Base-by-base conservation (phyloP, 192 early-diverging fungal genomes). In the Jimgerdemannia flammicorona region DNA sequence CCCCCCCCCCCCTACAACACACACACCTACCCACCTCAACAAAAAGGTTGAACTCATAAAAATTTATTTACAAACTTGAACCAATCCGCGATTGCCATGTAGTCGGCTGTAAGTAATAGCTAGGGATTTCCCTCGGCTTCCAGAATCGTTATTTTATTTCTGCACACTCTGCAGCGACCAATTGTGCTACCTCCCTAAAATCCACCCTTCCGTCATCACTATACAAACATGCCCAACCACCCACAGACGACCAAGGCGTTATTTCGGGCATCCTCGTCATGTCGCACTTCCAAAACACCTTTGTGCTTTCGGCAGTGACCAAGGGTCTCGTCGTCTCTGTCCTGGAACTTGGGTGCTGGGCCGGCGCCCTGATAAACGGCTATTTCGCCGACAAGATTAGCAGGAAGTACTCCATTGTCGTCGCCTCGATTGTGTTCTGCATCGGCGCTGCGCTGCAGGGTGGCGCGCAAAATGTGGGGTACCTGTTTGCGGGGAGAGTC, bases 321-420 rank as follows among this genome's bases (percentile, higher is more conserved):
- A 81, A 74, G 44, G 80, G 77, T 41, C 75, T 81, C 40, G 74
- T 90, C 14, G 84, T 85, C 2, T 84, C 90, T 3, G 83, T 89
- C 54, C 82, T 93, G 3, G 85, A 85, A 3, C 80, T 91, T 10
- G 91, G 91, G 43, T 88, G 86, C 70, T 92, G 89, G 73, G 77
- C 88, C 44, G 91, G 91, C 3, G 88, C 94, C 6, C 78, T 95
- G 9, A 44, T 79, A 40, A 87, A 89, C 0, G 93, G 91, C 40
- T 84, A 85, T 72, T 80, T 93, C 4, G 87, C 92, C 9, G 92
- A 93, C 77, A 74, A 66, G 54, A 76, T 88, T 40, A 86, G 89
- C 8, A 86, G 92, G 49, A 91, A 90, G 44, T 83, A 79, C 43
- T 81, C 87, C 29, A 92, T 93, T 71, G 83, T 89, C 71, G 14